Evolutionary conservation across 139 green algal genomes (phyloP), one percentile per base, ranked within the genome.

Genomic region (Chlorella sp.): DNA sequence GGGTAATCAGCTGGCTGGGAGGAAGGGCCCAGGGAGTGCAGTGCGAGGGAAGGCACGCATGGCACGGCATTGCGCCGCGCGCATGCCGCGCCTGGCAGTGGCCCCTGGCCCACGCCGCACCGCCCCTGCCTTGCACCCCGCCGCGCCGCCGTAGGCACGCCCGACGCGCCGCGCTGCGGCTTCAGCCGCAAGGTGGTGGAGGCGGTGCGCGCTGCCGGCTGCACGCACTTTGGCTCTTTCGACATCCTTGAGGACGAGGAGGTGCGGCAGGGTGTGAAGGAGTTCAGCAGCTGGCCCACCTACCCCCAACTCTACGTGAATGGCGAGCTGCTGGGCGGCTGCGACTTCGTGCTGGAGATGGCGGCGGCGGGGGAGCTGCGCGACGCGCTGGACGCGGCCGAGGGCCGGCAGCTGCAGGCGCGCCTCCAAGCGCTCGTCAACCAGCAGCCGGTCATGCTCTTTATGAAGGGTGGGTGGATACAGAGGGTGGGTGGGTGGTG

Each of bases 281-380:
- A 67, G n/a, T 1, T 27, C 53, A 62, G 29, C 31, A 25, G 53
- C 41, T 76, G 72, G 62, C 93, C 93, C 21, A 98, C 93, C 11
- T 98, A 94, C 79, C 94, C 94, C 25, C 94, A 97, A 85, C 85
- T 95, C 61, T 96, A 95, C 75, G 84, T 89, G 4, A 82, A 89
- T 1, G 90, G 90, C 5, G 92, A 98, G 83, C 82, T 97, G 31
- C 21, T 96, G 25, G 92, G 92, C 12, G 92, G 92, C 36, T 93
- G 88, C 72, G 92, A 97, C 79, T 92, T 95, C n/a, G 77, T 95
- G 17, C 56, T 84, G 51, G 88, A 96, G 74, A 88, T 95, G 85
- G 53, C 69, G 8, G 50, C 72, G 3, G 53, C 40, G 1, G 89
- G 87, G 2, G 87, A 92, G 70, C 64, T 71, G 64, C 15, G 59